phyloP scores from a whole-genome alignment of 176 grass and related monocot genomes.

The Phyllostachys edulis region DNA sequence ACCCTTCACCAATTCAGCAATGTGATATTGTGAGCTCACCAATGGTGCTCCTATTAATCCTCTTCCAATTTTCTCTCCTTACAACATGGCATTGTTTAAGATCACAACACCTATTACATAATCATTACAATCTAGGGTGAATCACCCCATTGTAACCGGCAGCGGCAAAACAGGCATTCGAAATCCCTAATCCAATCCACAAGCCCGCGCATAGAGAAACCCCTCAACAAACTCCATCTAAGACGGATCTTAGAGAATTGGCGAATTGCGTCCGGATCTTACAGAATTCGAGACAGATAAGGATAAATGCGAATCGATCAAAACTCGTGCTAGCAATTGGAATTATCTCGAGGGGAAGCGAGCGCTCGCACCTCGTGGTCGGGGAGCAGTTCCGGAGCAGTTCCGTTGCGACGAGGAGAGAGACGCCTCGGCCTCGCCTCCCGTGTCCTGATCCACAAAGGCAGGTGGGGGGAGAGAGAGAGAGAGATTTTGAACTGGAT shows the following conservation, averaged over 20 bases:
- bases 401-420: neutral
- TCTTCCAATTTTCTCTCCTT: neutral
- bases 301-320: neutral
- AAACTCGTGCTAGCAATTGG: neutral
- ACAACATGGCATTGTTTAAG: neutral
- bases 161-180: neutral
- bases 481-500: neutral
- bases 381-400: neutral
- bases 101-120: neutral
- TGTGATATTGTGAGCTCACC: neutral
- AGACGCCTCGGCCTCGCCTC: neutral
- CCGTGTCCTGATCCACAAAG: neutral
- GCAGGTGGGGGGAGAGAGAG: no score
- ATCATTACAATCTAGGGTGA: neutral
- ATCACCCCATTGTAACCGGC: neutral
- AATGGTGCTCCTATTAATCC: neutral
- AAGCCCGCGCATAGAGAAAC: neutral
- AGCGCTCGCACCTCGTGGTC: neutral
- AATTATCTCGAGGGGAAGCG: neutral
- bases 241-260: neutral
- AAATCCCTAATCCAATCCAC: neutral
- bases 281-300: neutral
- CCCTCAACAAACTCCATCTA: neutral
- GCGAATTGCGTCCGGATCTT: neutral
- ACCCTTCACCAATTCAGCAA: slow-evolving; percentile 7